phyloP scores from a whole-genome alignment of 768 basidiomycete species.

The Lentinus tigrinus region DNA sequence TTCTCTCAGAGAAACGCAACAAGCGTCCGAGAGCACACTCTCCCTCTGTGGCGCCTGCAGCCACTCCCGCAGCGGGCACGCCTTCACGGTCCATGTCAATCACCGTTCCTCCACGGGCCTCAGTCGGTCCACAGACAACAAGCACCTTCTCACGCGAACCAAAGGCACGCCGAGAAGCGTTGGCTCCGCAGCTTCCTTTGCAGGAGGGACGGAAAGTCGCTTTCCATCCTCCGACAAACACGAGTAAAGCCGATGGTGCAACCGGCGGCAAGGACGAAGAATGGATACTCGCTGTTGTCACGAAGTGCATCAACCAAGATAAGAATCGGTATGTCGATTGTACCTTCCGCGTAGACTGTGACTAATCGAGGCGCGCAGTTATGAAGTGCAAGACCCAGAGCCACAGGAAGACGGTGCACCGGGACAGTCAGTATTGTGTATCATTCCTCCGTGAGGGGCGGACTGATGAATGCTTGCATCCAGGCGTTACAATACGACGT shows the following conservation, averaged over 20 bases:
- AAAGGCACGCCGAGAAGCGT: constrained; percentile 62
- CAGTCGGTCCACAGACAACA: constrained; percentile 53
- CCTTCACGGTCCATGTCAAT: constrained; percentile 51
- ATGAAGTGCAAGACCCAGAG: constrained; percentile 85
- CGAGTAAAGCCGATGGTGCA: constrained; percentile 57
- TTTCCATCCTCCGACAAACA: constrained; percentile 60
- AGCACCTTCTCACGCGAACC: constrained; percentile 62
- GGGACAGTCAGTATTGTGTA: constrained; percentile 41
- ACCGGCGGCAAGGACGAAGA: constrained; percentile 44
- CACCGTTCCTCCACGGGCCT: constrained; percentile 53
- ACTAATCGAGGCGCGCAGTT: constrained; percentile 40
- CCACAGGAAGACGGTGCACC: constrained; percentile 80
- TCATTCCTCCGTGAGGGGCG: background rate
- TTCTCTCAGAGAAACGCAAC: constrained; percentile 63
- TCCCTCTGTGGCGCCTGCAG: constrained; percentile 40
- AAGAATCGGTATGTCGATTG: constrained; percentile 54
- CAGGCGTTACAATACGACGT: constrained; percentile 68
- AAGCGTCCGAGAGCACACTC: constrained; percentile 76
- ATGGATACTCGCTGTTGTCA: constrained; percentile 83
- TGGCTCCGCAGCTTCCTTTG: constrained; percentile 62
- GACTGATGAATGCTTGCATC: background rate
- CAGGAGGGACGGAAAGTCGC: constrained; percentile 78
- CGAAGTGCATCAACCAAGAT: constrained; percentile 66
- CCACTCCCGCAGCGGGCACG: constrained; percentile 16
- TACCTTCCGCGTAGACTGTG: background rate